Conservation (phyloP, 1,284 basidiomycete species). For the Puccinia polysora region DNA sequence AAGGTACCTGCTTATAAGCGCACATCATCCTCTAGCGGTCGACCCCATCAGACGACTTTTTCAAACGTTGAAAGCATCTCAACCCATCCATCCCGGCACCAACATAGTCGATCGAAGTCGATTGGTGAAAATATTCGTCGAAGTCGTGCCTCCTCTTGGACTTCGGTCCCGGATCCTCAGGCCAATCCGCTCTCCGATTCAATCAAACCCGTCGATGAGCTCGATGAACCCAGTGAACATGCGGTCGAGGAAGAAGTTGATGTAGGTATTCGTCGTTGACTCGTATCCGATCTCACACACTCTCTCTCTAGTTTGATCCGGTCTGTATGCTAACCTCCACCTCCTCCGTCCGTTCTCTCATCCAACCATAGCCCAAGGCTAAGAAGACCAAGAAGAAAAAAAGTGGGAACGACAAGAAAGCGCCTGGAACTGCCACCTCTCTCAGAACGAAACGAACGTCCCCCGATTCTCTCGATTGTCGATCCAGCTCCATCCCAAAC, state of each 20-base stretch:
- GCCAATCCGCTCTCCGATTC: not conserved
- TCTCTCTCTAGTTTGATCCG: not conserved
- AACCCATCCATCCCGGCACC: not conserved
- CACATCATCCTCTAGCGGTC: slow-evolving; percentile 9
- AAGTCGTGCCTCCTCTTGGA: slow-evolving; percentile 2
- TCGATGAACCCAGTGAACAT: not conserved
- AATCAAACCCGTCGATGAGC: not conserved
- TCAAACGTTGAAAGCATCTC: not conserved
- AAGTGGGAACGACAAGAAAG: not conserved
- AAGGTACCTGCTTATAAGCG: not conserved
- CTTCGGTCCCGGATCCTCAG: not conserved
- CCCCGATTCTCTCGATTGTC: not conserved
- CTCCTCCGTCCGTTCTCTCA: not conserved
- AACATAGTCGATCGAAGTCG: slow-evolving; percentile 9
- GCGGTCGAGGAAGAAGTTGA: not conserved
- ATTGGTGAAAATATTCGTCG: not conserved
- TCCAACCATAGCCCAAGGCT: not conserved
- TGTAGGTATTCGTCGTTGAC: not conserved
- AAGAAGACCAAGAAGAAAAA: slow-evolving; percentile 20
- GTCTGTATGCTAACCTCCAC: not conserved
- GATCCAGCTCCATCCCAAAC: not conserved
- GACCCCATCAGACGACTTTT: not conserved
- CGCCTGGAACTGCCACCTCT: slow-evolving; percentile 9
- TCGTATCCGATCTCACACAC: not conserved
- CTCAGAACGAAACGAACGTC: slow-evolving; percentile 2